Percentiles rank a stretch among this genome's conserved stretches.
phyloP scores from a whole-genome alignment of 331 rosid species.

The Pyrus hybrid region DNA sequence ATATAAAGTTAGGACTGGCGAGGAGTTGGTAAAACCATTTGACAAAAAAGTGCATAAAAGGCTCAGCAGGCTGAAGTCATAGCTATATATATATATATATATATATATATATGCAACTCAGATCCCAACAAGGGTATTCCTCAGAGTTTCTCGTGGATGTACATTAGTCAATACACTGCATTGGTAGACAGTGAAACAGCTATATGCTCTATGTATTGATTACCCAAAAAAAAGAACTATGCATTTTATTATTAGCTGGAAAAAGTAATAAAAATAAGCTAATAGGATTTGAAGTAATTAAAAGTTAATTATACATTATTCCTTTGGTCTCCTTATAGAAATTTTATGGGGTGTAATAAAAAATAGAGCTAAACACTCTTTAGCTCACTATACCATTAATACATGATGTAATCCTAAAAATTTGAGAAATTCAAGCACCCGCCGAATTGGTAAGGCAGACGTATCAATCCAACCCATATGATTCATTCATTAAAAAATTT shows the following conservation, averaged over 20 bases:
- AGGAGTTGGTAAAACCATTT: background rate
- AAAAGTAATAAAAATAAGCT: background rate
- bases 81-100: too few species aligned
- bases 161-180: background rate
- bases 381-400: background rate
- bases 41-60: background rate
- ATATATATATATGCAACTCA: too few species aligned
- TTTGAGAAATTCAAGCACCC: too few species aligned
- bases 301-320: background rate
- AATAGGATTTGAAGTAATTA: background rate
- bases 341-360: background rate
- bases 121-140: background rate
- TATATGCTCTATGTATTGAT: background rate
- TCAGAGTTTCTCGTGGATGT: background rate
- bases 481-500: too few species aligned
- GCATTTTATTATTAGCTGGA: background rate
- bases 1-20: background rate
- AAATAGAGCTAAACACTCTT: too few species aligned
- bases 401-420: background rate
- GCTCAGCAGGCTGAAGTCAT: background rate
- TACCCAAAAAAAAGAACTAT: background rate
- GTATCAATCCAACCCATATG: too few species aligned
- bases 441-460: too few species aligned
- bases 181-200: background rate
- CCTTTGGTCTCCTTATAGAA: background rate